A percentile compares a stretch with the other conserved stretches of the same genome.
These are phyloP conservation scores for Theobroma cacao DNA, from an alignment of 345 rosid species.

Conservation along the genomic window DNA sequence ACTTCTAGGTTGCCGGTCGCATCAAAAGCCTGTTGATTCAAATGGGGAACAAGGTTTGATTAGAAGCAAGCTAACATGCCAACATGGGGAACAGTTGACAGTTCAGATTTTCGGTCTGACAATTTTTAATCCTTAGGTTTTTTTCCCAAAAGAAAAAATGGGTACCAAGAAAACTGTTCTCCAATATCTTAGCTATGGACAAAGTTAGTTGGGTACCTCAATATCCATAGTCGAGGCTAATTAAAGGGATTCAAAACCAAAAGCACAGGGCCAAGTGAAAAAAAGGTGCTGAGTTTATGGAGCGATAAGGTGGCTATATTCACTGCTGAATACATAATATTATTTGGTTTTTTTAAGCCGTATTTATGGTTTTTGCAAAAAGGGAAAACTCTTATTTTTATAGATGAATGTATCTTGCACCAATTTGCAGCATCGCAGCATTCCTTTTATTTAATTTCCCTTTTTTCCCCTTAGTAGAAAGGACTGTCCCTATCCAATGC, in stretches of 20 bases:
- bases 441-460: background rate
- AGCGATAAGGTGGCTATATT: background rate
- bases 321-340: background rate
- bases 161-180: too few relatives aligned
- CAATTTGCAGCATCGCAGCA: too few relatives aligned
- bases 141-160: too few relatives aligned
- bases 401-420: background rate
- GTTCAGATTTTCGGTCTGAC: too few relatives aligned
- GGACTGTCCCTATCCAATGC: background rate
- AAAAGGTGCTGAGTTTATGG: too few relatives aligned
- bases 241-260: too few relatives aligned
- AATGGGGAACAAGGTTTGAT: background rate
- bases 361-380: background rate
- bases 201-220: too few relatives aligned
- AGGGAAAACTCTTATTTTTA: background rate
- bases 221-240: too few relatives aligned
- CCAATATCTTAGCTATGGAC: too few relatives aligned
- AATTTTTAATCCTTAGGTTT: too few relatives aligned
- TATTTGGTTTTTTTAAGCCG: background rate
- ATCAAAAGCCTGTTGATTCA: background rate
- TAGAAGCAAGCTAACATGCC: background rate
- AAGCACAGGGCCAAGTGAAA: too few relatives aligned
- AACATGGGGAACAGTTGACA: too few relatives aligned
- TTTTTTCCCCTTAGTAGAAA: background rate
- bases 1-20: background rate